These are phyloP conservation scores for Pseudoscleropodium purum DNA, from an alignment of 225 moss, liverwort and hornwort genomes.

Conservation along the genomic window DNA sequence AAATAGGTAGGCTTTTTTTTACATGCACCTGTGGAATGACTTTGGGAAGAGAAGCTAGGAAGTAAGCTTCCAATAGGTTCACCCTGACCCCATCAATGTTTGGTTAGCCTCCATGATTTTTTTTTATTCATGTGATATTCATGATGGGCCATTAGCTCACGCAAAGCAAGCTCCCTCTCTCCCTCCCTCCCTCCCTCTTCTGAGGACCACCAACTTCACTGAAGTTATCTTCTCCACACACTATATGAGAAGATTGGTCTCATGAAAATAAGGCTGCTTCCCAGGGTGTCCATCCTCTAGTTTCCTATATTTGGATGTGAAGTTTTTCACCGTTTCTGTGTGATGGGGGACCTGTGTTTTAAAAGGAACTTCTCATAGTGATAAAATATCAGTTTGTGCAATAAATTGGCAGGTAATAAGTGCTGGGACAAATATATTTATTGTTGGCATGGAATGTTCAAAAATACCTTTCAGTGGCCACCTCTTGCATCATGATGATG, in stretches of 20 bases:
- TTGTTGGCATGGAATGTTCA: background rate
- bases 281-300: background rate
- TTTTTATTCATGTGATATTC: background rate
- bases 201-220: background rate
- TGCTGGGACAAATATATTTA: too few relatives aligned
- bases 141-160: background rate
- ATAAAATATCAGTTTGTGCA: background rate
- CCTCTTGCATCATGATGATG: background rate
- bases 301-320: background rate
- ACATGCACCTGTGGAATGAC: too few relatives aligned
- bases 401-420: background rate
- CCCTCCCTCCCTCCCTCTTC: background rate
- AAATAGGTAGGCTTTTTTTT: too few relatives aligned
- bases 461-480: background rate
- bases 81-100: too few relatives aligned
- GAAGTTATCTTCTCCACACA: background rate
- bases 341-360: background rate
- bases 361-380: too few relatives aligned
- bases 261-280: too few relatives aligned
- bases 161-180: background rate
- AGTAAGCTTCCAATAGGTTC: too few relatives aligned
- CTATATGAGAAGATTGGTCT: background rate
- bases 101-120: background rate
- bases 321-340: background rate
- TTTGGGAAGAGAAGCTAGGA: too few relatives aligned